A percentile compares a stretch with the other conserved stretches of the same genome.
These are phyloP conservation scores for Microstroma glucosiphilum DNA, from an alignment of 1,284 basidiomycete genomes.

Conservation along the genomic window DNA sequence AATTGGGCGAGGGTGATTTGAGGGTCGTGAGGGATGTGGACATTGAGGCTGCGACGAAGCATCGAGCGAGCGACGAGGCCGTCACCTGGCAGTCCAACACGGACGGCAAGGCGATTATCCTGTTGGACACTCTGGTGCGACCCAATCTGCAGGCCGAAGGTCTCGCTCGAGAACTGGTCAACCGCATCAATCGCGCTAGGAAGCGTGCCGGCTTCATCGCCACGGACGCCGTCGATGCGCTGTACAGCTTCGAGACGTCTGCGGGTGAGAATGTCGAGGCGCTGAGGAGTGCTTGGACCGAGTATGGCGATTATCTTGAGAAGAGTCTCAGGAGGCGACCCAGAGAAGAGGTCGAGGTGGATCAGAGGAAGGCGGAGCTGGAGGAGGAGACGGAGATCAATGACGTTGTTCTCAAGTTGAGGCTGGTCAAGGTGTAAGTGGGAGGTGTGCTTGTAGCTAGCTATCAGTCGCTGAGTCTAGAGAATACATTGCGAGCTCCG, in stretches of 20 bases:
- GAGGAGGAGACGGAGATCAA: conserved; percentile 8
- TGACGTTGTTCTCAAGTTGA: neutral
- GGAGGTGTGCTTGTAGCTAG: no score
- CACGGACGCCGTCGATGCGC: conserved; percentile 87
- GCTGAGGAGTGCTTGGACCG: conserved; percentile 65
- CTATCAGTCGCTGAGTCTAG: no score
- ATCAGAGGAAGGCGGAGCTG: neutral
- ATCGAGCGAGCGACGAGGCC: conserved; percentile 26
- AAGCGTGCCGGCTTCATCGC: conserved; percentile 93
- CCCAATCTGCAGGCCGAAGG: conserved; percentile 82
- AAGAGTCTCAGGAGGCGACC: conserved; percentile 64
- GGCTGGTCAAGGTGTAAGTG: conserved; percentile 4
- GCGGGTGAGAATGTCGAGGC: conserved; percentile 19
- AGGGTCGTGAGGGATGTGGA: conserved; percentile 87
- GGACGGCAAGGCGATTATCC: conserved; percentile 87
- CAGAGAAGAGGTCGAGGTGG: neutral
- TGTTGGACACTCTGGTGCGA: conserved; percentile 81
- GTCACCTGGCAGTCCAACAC: conserved; percentile 69
- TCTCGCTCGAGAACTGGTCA: conserved; percentile 81
- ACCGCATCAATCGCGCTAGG: conserved; percentile 88
- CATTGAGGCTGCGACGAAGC: conserved; percentile 52
- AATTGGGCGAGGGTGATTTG: conserved; percentile 81
- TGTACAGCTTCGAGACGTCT: conserved; percentile 73
- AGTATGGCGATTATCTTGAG: conserved; percentile 67
- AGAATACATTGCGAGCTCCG: no score